Evolutionary conservation across 345 rosid genomes (phyloP).

Genomic region (Sonneratia alba): DNA sequence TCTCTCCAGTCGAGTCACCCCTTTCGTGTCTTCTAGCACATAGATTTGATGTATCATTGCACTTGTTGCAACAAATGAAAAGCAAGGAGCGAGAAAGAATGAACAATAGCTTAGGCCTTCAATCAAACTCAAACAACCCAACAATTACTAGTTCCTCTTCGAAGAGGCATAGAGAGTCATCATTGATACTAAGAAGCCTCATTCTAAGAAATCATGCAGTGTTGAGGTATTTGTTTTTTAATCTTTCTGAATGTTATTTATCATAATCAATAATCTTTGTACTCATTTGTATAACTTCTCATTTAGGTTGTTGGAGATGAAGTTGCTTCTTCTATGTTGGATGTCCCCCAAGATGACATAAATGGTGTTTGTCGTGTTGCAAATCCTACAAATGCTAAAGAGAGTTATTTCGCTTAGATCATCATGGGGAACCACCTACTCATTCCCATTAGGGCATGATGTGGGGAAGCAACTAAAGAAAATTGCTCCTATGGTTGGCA

Average conservation of each 20-base stretch:
- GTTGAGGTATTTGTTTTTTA: neutral
- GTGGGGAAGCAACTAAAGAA: neutral
- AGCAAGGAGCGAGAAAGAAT: neutral
- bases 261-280: too few relatives aligned
- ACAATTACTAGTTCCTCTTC: neutral
- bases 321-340: neutral
- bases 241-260: too few relatives aligned
- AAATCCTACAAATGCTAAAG: neutral
- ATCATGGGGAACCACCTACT: neutral
- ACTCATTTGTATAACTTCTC: too few relatives aligned
- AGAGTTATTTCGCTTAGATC: neutral
- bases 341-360: neutral
- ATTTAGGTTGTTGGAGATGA: neutral
- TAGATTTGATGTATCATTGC: neutral
- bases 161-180: neutral
- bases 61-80: neutral
- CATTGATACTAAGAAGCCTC: neutral
- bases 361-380: too few relatives aligned
- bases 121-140: too few relatives aligned
- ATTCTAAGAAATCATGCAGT: neutral
- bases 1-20: neutral
- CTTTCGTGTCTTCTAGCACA: neutral
- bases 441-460: neutral
- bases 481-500: too few relatives aligned
- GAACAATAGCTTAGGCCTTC: neutral